phyloP scores from a whole-genome alignment of 495 filamentous ascomycete species.

The Hypoxylon intermedium region DNA sequence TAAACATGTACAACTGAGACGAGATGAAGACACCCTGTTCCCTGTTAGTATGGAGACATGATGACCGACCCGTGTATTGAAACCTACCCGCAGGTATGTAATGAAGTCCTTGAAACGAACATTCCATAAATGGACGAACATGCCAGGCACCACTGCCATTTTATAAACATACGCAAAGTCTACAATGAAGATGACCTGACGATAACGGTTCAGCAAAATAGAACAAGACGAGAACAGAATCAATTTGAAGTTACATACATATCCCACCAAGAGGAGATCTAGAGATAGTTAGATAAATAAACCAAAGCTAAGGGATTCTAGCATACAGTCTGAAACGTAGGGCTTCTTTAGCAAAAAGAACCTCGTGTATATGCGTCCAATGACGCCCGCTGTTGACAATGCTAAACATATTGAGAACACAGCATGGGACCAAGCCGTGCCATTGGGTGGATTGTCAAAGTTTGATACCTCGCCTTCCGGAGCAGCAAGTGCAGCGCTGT shows the following conservation, averaged over 20 bases:
- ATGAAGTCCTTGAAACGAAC: not conserved
- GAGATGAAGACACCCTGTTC: too few relatives aligned
- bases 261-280: not conserved
- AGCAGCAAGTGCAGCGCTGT: not conserved
- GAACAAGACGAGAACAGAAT: too few relatives aligned
- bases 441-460: slow-evolving; percentile 4
- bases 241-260: not conserved
- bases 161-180: too few relatives aligned
- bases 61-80: not conserved
- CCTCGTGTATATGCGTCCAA: not conserved
- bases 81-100: not conserved
- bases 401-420: not conserved
- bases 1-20: too few relatives aligned
- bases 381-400: not conserved
- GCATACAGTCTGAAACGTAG: slow-evolving; percentile 2
- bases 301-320: too few relatives aligned
- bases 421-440: not conserved
- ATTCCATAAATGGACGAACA: slow-evolving; percentile 9
- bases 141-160: not conserved
- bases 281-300: not conserved
- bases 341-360: slow-evolving; percentile 1
- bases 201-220: too few relatives aligned
- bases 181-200: not conserved
- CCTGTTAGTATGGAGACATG: too few relatives aligned
- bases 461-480: not conserved